These are phyloP conservation scores for Moelleriella libera DNA, from an alignment of 2,329 filamentous ascomycete species.

Conservation along the genomic window DNA sequence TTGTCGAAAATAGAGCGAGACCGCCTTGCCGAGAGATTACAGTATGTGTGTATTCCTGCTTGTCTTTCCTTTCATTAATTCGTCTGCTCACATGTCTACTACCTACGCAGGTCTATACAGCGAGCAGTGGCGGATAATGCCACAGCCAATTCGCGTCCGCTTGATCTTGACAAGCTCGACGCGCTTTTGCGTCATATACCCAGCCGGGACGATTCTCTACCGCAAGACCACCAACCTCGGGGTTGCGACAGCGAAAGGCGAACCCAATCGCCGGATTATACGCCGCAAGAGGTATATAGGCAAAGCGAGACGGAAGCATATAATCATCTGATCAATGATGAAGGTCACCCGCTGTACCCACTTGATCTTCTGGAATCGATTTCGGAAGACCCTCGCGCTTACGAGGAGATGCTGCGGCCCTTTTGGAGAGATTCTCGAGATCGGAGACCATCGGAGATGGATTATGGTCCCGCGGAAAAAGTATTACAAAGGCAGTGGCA, in stretches of 20 bases:
- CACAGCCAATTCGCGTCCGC: slow-evolving; percentile 3
- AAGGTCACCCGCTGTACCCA: slow-evolving; percentile 16
- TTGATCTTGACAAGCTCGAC: slow-evolving; percentile 9
- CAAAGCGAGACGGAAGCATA: slow-evolving; percentile 10
- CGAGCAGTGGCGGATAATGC: background rate
- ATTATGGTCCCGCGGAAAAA: background rate
- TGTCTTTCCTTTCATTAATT: background rate
- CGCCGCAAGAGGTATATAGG: background rate
- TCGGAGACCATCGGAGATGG: background rate
- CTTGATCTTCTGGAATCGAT: slow-evolving; percentile 13
- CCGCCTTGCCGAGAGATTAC: slow-evolving; percentile 7
- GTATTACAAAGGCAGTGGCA: slow-evolving; percentile 13
- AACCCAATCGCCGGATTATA: background rate
- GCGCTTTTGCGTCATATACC: slow-evolving; percentile 6
- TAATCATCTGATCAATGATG: slow-evolving; percentile 14
- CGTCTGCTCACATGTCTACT: background rate
- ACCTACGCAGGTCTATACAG: slow-evolving; percentile 1
- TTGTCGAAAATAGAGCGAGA: slow-evolving; percentile 6
- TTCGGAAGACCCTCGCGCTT: slow-evolving; percentile 7
- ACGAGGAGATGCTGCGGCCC: slow-evolving; percentile 13
- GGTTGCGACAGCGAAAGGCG: background rate
- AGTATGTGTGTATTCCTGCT: slow-evolving; percentile 2
- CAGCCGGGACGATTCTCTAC: background rate
- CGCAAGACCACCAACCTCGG: background rate
- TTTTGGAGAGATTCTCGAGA: slow-evolving; percentile 7